Evolutionary conservation across 1,139 yeast genomes (phyloP).

Genomic region (Blastobotrys proliferans): DNA sequence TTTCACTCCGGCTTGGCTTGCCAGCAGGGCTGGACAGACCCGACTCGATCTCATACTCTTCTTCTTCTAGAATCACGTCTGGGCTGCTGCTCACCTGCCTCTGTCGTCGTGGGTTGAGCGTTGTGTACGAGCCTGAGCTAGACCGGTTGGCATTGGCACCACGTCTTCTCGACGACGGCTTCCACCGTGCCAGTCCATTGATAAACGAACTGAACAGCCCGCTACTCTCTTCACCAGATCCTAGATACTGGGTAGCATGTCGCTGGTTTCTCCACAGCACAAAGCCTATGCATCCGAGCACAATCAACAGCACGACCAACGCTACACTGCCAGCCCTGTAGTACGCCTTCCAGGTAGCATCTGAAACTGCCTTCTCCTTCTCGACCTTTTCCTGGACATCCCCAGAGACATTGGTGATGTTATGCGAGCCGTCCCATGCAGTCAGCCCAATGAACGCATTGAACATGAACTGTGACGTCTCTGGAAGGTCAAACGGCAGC

Average conservation of each 20-base stretch:
- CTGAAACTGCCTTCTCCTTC: constrained; percentile 25
- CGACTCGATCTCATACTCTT: constrained; percentile 9
- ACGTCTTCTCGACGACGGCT: constrained; percentile 13
- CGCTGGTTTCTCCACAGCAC: constrained; percentile 26
- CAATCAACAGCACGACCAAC: constrained; percentile 31
- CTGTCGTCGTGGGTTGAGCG: constrained; percentile 2
- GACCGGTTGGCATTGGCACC: no score
- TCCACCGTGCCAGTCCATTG: constrained; percentile 29
- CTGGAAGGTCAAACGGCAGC: constrained; percentile 88
- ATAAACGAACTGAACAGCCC: constrained; percentile 22
- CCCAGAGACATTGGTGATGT: constrained; percentile 6
- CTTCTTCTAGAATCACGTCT: constrained; percentile 14
- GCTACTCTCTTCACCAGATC: constrained; percentile 2
- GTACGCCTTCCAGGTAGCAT: constrained; percentile 38
- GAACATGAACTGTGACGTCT: constrained; percentile 59
- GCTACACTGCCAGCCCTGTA: constrained; percentile 39
- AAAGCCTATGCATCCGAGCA: constrained; percentile 26
- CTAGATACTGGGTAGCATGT: constrained; percentile 4
- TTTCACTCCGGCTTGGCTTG: neutral
- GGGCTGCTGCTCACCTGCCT: neutral
- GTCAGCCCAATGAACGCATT: constrained; percentile 33
- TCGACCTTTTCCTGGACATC: constrained; percentile 16
- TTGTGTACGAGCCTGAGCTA: neutral
- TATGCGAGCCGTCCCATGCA: constrained; percentile 19
- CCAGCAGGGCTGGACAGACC: no score